Evolutionary conservation across 495 filamentous ascomycete species (phyloP), one percentile per base, ranked within the genome.

Genomic region (Penicillium desertorum): DNA sequence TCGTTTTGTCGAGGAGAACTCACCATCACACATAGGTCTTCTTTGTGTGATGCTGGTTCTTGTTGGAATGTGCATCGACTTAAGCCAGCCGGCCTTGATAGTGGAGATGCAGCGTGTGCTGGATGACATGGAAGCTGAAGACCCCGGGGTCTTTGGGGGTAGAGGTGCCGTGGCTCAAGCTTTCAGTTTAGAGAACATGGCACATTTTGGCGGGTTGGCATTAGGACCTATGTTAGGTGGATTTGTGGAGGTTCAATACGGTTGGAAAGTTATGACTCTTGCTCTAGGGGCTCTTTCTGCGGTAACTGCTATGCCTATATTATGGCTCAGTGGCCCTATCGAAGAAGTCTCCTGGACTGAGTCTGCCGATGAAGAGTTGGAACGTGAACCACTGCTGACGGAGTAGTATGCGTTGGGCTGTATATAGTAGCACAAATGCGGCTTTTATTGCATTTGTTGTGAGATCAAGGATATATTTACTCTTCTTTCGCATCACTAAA

Each of bases 31-130:
- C 39, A 65, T 60, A 49, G 47, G 63, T 22, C 45, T 76, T 1
- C 67, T 76, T n/a, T 62, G 65, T 44, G 62, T 45, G 14, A 51
- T 76, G 8, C 57, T 76, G 8, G 56, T 62, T 5, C 30, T 60
- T 16, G 60, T 63, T 20, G 70, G 66, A 11, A 63, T 71, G 41
- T 65, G 62, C 22, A 53, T 65, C 25, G 61, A 63, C 29, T 45
- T 71, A 9, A 57, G 66, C 14, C 57, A 69, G 11, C 62, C 65
- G 0, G 67, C 69, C 8, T 54, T 72, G 20, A 57, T 62, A 11
- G 87, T 88, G 0, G 90, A 92, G 63, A 76, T 86, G 20, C 73
- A 79, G 58, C 83, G 85, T 29, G 77, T 86, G 1, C 83, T 88
- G 16, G 74, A 82, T 23, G 76, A 72, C 1, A 79, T 86, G 55